Percentiles rank a stretch among this genome's conserved stretches.
These are phyloP conservation scores for Alternaria brassicicola DNA, from an alignment of 2,329 filamentous ascomycete genomes.

Conservation along the genomic window DNA sequence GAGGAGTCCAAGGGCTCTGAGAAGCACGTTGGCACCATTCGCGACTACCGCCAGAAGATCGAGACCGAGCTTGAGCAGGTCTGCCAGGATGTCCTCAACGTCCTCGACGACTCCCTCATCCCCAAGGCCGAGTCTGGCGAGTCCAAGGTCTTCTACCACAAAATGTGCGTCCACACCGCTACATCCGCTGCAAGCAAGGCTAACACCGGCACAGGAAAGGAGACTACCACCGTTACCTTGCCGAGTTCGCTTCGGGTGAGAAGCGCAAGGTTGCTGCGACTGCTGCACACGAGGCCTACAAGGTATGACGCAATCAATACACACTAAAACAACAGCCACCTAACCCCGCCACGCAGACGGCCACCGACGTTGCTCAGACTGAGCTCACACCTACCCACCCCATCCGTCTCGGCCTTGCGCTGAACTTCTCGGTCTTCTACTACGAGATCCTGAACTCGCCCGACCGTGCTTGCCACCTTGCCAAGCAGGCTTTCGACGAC, in stretches of 20 bases:
- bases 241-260: slow-evolving; percentile 90
- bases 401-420: slow-evolving; percentile 93
- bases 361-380: slow-evolving; percentile 96
- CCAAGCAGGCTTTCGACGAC: slow-evolving; percentile 99
- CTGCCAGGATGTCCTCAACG: slow-evolving; percentile 96
- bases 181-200: slow-evolving; percentile 13
- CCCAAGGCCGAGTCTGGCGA: slow-evolving; percentile 95
- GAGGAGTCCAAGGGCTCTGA: slow-evolving; percentile 98
- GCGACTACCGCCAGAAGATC: slow-evolving; percentile 98
- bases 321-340: slow-evolving; percentile 19
- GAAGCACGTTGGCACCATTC: slow-evolving; percentile 92
- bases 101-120: slow-evolving; percentile 90
- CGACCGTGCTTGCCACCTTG: slow-evolving; percentile 95
- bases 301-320: slow-evolving; percentile 66
- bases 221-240: slow-evolving; percentile 94
- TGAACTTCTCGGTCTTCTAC: slow-evolving; percentile 99
- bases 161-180: slow-evolving; percentile 74
- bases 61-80: slow-evolving; percentile 96
- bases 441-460: slow-evolving; percentile 99
- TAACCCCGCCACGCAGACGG: slow-evolving; percentile 67
- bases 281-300: slow-evolving; percentile 93
- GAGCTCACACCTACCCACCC: slow-evolving; percentile 97
- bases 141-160: slow-evolving; percentile 99
- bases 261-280: slow-evolving; percentile 89
- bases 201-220: slow-evolving; percentile 73